Evolutionary conservation across 1,284 basidiomycete genomes (phyloP), one percentile per base, ranked within the genome.

Genomic region (Porogramme epimiltina): DNA sequence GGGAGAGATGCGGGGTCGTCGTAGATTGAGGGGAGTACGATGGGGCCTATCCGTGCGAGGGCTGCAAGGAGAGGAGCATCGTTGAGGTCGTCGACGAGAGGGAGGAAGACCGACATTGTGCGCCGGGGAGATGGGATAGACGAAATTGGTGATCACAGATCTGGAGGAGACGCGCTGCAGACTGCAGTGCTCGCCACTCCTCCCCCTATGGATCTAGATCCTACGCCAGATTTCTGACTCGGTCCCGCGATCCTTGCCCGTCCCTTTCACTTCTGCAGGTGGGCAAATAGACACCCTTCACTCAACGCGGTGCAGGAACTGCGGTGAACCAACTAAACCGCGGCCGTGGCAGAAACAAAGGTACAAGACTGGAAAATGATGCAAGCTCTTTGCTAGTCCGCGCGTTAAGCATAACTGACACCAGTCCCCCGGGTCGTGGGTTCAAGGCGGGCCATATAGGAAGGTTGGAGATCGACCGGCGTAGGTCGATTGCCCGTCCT

Each of bases 41-140:
- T 67, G 11, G 94, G 91, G 0, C 89, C 88, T 47, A 95, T 79
- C 20, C 92, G 83, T 41, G 79, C 72, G 51, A 93, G 79, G 2
- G 85, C 79, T 28, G 74, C 64, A 49, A 89, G 69, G 22, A 93
- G 76, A 4, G 75, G 71, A 24, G 67, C 68, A 50, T 79, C 72
- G 41, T 73, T 68, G 22, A 25, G 15, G 36, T 71, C 63, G 56
- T 84, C 80, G 58, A 87, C 64, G 55, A 90, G 72, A 46, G 83
- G 84, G 41, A 89, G 67, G 66, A 89, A 87, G 49, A 76, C 71
- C 49, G 79, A 69, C 83, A 85, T 85, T 6, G 34, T 37, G 34
- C 34, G 34, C 34, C 45, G 31, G 28, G 19, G 45, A 33, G 44
- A 28, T 36, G 38, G 19, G 43, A 42, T 33, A 50, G 25, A 42